Percentiles rank a stretch among this genome's conserved stretches.
These are phyloP conservation scores for Ajuga reptans DNA, from an alignment of 305 asterid species.

Conservation along the genomic window DNA sequence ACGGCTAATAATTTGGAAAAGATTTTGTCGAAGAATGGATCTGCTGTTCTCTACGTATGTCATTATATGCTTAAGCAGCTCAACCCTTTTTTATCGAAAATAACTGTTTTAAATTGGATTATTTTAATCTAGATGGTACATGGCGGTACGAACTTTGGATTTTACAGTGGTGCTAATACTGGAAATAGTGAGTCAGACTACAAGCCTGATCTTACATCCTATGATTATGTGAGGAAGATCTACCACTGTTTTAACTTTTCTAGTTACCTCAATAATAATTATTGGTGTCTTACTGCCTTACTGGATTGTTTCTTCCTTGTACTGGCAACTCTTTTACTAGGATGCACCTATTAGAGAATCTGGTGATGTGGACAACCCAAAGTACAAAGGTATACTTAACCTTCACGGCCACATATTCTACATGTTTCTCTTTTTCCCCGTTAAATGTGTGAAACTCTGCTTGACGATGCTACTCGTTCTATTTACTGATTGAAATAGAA, in stretches of 20 bases:
- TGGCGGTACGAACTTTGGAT: conserved; percentile 92
- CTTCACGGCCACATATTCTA: not conserved
- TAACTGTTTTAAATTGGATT: conserved; percentile 17
- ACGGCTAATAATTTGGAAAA: conserved; percentile 67
- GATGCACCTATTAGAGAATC: conserved; percentile 95
- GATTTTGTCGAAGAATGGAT: conserved; percentile 72
- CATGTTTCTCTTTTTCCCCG: not conserved
- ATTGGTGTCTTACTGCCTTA: conserved; percentile 23
- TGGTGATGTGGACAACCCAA: conserved; percentile 73
- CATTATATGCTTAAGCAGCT: conserved; percentile 5
- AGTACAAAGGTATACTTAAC: conserved; percentile 56
- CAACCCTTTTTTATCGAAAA: conserved; percentile 15
- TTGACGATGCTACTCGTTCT: not conserved
- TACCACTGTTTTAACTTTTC: conserved; percentile 5
- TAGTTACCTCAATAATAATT: conserved; percentile 15
- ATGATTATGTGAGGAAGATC: conserved; percentile 76
- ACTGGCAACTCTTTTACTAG: conserved; percentile 32
- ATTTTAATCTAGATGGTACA: conserved; percentile 64
- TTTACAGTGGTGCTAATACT: conserved; percentile 86
- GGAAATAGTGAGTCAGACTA: conserved; percentile 67
- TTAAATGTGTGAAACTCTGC: not conserved
- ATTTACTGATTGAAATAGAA: not conserved
- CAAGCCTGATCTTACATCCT: conserved; percentile 87
- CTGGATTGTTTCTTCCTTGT: conserved; percentile 23
- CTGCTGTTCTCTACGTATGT: conserved; percentile 87